A percentile compares a stretch with the other conserved stretches of the same genome.
phyloP scores from a whole-genome alignment of 2,329 filamentous ascomycete species.

The Leptographium galeiforme region DNA sequence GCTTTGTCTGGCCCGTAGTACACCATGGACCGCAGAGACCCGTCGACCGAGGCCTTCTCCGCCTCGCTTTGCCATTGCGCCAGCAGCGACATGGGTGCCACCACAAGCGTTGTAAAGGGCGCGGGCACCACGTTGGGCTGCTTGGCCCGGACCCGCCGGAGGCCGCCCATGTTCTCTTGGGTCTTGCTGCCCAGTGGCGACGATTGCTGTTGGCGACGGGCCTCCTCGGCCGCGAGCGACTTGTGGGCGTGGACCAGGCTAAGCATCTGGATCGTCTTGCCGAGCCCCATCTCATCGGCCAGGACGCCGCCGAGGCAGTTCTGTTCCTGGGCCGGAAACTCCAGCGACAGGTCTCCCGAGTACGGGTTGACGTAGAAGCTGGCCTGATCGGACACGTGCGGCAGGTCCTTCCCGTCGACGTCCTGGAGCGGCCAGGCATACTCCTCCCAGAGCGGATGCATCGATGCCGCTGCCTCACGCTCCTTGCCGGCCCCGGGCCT shows the following conservation, averaged over 20 bases:
- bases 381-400: conserved; percentile 47
- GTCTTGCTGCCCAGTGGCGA: conserved; percentile 5
- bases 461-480: conserved; percentile 58
- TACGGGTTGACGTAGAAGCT: conserved; percentile 96
- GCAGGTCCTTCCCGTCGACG: conserved; percentile 66
- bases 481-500: conserved; percentile 41
- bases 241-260: conserved; percentile 79
- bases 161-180: conserved; percentile 37
- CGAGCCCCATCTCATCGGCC: conserved; percentile 94
- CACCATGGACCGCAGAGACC: conserved; percentile 69
- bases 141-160: conserved; percentile 27
- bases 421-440: conserved; percentile 84
- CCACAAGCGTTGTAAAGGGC: conserved; percentile 80
- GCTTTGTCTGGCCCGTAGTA: conserved; percentile 88
- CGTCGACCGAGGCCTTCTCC: conserved; percentile 73
- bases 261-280: conserved; percentile 98
- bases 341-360: conserved; percentile 79
- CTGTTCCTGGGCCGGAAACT: conserved; percentile 89
- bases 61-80: conserved; percentile 96
- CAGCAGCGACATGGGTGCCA: conserved; percentile 96
- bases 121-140: conserved; percentile 45
- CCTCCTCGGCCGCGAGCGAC: conserved; percentile 35
- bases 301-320: conserved; percentile 87
- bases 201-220: conserved; percentile 16
- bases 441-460: conserved; percentile 97